A percentile compares a stretch with the other conserved stretches of the same genome.
These are phyloP conservation scores for Pilobolus umbonatus DNA, from an alignment of 192 early-diverging fungal genomes.

Conservation along the genomic window DNA sequence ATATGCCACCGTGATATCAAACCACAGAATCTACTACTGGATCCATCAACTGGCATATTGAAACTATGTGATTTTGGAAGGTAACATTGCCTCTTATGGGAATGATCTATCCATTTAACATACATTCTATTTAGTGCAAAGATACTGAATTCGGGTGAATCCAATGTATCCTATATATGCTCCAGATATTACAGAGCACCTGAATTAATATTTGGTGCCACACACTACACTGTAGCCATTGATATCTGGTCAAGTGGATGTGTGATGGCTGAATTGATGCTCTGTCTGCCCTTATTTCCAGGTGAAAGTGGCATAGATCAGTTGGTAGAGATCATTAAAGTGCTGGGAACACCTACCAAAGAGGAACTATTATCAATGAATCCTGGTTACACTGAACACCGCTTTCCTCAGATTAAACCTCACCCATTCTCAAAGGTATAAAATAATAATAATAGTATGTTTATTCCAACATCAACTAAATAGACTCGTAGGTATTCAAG, in stretches of 20 bases:
- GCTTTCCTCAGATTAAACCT: conserved; percentile 94
- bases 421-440: conserved; percentile 76
- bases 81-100: conserved; percentile 17
- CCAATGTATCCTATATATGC: conserved; percentile 96
- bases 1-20: conserved; percentile 99
- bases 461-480: background rate
- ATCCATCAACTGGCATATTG: conserved; percentile 78
- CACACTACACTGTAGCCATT: conserved; percentile 82
- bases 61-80: conserved; percentile 96
- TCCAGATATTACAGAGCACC: conserved; percentile 94
- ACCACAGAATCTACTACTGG: conserved; percentile 93
- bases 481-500: conserved; percentile 64
- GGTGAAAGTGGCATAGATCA: conserved; percentile 96
- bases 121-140: conserved; percentile 68
- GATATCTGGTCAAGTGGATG: conserved; percentile 94
- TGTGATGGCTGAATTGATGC: conserved; percentile 92
- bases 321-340: conserved; percentile 97
- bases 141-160: conserved; percentile 85
- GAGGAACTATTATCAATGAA: conserved; percentile 97
- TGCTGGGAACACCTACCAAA: conserved; percentile 88
- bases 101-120: background rate
- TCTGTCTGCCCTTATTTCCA: conserved; percentile 89
- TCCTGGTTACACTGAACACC: conserved; percentile 94
- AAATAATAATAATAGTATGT: background rate
- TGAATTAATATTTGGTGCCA: conserved; percentile 92